Evolutionary conservation across 257 asterid species (phyloP).

Genomic region (Solanum dulcamara): DNA sequence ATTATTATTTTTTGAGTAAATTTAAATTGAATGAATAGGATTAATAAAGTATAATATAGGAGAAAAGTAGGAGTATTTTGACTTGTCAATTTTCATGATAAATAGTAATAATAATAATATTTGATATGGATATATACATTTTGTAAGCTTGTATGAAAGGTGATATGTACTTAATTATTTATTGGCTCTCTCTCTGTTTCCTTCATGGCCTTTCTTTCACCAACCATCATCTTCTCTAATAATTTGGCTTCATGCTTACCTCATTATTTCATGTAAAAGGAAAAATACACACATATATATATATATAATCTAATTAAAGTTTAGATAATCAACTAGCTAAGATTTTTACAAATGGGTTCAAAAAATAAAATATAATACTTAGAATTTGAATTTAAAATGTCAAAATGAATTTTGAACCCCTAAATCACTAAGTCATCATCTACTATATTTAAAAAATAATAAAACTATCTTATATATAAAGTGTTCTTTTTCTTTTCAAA

Average conservation of each 20-base stretch:
- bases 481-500: too few species aligned
- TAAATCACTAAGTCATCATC: too few species aligned
- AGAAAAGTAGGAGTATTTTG: background rate
- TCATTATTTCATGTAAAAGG: constrained; percentile 1
- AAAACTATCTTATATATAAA: too few species aligned
- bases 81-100: background rate
- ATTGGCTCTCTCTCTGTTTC: background rate
- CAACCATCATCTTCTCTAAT: constrained; percentile 13
- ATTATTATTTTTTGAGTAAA: background rate
- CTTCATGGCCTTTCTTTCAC: constrained; percentile 7
- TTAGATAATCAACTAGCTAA: too few species aligned
- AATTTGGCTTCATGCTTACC: constrained; percentile 16
- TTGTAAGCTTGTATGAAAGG: background rate
- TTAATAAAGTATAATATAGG: background rate
- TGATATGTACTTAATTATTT: background rate
- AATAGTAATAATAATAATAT: background rate
- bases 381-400: too few species aligned
- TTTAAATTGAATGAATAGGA: background rate
- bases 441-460: too few species aligned
- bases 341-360: too few species aligned
- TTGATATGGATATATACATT: background rate
- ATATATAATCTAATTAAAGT: too few species aligned
- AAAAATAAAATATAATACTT: too few species aligned
- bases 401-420: too few species aligned
- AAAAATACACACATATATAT: background rate